Percentiles rank a stretch among this genome's conserved stretches.
These are phyloP conservation scores for Ulmus americana DNA, from an alignment of 331 rosid species.

Conservation along the genomic window DNA sequence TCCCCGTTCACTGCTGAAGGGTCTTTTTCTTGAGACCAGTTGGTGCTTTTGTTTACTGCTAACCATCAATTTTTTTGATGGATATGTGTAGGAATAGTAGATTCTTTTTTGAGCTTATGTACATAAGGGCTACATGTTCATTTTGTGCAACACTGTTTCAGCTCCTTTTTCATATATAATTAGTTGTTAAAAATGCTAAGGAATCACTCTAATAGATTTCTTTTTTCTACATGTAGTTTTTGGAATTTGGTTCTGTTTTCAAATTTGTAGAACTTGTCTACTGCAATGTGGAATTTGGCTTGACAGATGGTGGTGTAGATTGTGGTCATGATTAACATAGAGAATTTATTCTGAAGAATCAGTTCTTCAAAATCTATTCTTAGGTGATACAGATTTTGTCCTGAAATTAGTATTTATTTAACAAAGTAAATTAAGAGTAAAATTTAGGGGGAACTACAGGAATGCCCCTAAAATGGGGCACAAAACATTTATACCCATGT, in stretches of 20 bases:
- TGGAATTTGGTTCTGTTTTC: not conserved
- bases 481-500: no score
- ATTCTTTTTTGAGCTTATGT: slow-evolving; percentile 23
- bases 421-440: no score
- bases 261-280: not conserved
- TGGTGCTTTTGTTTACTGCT: not conserved
- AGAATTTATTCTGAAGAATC: not conserved
- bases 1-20: slow-evolving; percentile 17
- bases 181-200: slow-evolving; percentile 6
- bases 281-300: not conserved
- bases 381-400: no score
- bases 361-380: no score
- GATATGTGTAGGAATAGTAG: slow-evolving; percentile 11
- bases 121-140: slow-evolving; percentile 17
- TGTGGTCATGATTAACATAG: not conserved
- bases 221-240: not conserved
- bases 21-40: slow-evolving; percentile 19
- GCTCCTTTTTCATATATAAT: slow-evolving; percentile 12
- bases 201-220: not conserved
- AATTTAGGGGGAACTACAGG: no score
- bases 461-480: no score
- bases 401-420: no score
- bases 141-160: slow-evolving; percentile 3
- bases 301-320: not conserved
- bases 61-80: slow-evolving; percentile 49